Evolutionary conservation across 108 stramenopile species (phyloP).

Genomic region (Schizochytrium sp.): DNA sequence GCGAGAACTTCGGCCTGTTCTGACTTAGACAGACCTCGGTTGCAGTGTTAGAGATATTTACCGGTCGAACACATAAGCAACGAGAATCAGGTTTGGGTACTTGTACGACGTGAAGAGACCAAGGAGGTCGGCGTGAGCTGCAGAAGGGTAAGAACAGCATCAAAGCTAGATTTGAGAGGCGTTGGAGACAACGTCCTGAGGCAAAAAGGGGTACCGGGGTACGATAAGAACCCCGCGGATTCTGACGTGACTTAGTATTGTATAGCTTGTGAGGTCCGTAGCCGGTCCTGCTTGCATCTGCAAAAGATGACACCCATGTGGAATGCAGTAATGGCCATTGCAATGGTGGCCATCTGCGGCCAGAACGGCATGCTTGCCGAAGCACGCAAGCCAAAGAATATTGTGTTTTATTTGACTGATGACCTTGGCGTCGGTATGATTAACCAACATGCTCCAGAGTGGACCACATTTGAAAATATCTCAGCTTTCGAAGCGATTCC

Average conservation of each 20-base stretch:
- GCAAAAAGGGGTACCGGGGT: not conserved
- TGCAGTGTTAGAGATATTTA: too few relatives aligned
- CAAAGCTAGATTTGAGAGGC: too few relatives aligned
- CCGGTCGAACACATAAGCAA: too few relatives aligned
- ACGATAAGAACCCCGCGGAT: not conserved
- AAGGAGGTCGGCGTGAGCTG: too few relatives aligned
- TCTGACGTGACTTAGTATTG: not conserved
- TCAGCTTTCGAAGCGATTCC: not conserved
- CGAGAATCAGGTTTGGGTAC: too few relatives aligned
- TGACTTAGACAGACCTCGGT: too few relatives aligned
- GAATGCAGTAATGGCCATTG: not conserved
- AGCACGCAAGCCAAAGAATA: constrained; percentile 9
- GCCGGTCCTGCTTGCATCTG: not conserved
- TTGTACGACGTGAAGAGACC: too few relatives aligned
- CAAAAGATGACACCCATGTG: not conserved
- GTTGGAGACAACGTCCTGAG: too few relatives aligned
- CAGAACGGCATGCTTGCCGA: not conserved
- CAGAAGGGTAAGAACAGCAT: too few relatives aligned
- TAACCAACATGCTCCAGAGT: constrained; percentile 19
- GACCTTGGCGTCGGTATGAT: constrained; percentile 10
- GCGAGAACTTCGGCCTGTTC: too few relatives aligned
- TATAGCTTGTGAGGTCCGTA: not conserved
- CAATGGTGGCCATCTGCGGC: not conserved
- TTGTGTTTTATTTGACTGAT: constrained; percentile 27
- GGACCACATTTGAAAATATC: not conserved